phyloP scores from a whole-genome alignment of 164 flowering plant species.

The Nymphaea thermarum region DNA sequence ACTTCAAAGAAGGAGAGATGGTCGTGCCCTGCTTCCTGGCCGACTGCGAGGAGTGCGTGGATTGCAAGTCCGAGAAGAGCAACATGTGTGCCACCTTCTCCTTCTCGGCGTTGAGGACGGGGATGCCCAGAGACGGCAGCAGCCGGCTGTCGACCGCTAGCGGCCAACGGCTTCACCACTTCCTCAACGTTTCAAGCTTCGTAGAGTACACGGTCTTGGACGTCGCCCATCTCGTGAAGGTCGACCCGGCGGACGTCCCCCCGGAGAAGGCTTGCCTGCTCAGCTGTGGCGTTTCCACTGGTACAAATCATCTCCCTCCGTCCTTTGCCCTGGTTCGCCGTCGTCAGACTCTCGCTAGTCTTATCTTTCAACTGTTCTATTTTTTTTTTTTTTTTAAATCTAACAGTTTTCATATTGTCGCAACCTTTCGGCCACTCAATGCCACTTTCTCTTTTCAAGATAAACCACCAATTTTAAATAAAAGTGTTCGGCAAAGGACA shows the following conservation, averaged over 20 bases:
- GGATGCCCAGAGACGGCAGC: constrained; percentile 42
- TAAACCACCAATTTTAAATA: too few species aligned
- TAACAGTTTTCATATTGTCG: neutral
- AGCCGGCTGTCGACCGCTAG: constrained; percentile 31
- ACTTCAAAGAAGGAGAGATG: constrained; percentile 42
- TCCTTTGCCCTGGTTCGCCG: too few species aligned
- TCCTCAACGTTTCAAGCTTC: constrained; percentile 36
- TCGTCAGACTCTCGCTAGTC: too few species aligned
- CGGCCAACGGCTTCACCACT: constrained; percentile 23
- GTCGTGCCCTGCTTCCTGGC: constrained; percentile 42
- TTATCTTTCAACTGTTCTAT: too few species aligned
- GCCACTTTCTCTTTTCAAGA: neutral
- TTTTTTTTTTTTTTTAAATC: too few species aligned
- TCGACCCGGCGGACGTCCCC: constrained; percentile 18
- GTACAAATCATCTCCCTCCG: constrained; percentile 7
- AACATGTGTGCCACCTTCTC: constrained; percentile 31
- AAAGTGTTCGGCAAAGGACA: too few species aligned
- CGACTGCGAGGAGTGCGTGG: constrained; percentile 45
- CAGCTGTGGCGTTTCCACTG: constrained; percentile 58
- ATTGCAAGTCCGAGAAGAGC: constrained; percentile 42
- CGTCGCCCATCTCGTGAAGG: constrained; percentile 26
- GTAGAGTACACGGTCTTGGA: constrained; percentile 58
- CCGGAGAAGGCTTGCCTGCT: constrained; percentile 52
- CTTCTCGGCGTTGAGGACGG: neutral
- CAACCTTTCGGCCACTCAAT: neutral